Evolutionary conservation across 164 flowering plant genomes (phyloP), one percentile per base, ranked within the genome.

Genomic region (Annona squamosa): DNA sequence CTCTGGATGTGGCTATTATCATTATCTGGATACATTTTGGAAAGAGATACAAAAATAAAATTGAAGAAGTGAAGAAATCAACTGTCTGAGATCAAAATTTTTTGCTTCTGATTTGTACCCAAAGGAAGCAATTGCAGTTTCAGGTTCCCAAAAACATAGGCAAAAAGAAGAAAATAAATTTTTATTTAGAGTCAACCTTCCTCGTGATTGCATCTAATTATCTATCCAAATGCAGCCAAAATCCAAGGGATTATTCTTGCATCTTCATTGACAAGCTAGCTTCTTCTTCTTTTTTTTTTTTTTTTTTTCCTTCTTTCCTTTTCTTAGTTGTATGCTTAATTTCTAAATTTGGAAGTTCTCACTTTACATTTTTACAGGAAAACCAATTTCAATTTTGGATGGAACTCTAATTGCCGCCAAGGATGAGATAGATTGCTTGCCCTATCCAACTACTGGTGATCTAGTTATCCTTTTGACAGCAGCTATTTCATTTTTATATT

Each of bases 401-500:
- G 97, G 97, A 75, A 88, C 91, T 17, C 94, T 87, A 56, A 77
- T 94, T 73, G 97, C 99, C 44, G 73, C 92, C 69, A 94, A 94
- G 81, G 99, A 94, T 81, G 99, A 94, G 83, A 94, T 94, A 70
- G 97, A 94, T 79, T 92, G 97, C 70, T 70, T 71, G 67, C 97
- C 99, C 6, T 94, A 94, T 84, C 97, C 99, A 72, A 94, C 99
- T 19, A 94, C 97, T 70, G 99, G 99, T 94, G 26, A 45, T 56
- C 59, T 52, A 10, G 13, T 52, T 52, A 5, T 6, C 13, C 13
- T 16, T 52, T 16, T 52, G 59, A 52, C 13, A 52, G 59, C 59
- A 52, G 59, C 59, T 16, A 52, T 5, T 10, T 26, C 37, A 26
- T 5, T 52, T 52, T 26, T 52, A 52, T 52, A 10, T 52, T 52